Percentiles rank a stretch among this genome's conserved stretches.
These are phyloP conservation scores for Suillus americanus DNA, from an alignment of 768 basidiomycete genomes.

Conservation along the genomic window DNA sequence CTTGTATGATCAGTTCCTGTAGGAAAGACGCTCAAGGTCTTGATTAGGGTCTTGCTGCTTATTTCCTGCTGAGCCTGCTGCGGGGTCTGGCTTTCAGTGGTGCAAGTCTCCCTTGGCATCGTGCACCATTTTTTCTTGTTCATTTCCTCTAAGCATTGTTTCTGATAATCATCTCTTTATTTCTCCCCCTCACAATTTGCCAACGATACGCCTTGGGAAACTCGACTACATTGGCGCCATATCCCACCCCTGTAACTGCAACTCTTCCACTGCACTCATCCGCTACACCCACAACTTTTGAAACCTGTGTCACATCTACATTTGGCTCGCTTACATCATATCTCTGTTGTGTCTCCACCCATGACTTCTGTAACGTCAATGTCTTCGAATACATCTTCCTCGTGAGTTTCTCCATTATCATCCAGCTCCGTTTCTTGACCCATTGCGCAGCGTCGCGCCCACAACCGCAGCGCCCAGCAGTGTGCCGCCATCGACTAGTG, in stretches of 20 bases:
- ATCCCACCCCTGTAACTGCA: constrained; percentile 11
- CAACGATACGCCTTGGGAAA: constrained; percentile 8
- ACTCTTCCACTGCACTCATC: constrained; percentile 24
- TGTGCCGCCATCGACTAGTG: constrained; percentile 12
- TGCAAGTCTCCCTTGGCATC: constrained; percentile 5
- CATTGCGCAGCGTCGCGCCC: constrained; percentile 14
- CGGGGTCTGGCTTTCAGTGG: background rate
- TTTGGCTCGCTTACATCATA: constrained; percentile 3
- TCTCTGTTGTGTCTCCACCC: background rate
- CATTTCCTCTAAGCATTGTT: constrained; percentile 6
- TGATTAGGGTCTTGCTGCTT: background rate
- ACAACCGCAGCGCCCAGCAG: constrained; percentile 18
- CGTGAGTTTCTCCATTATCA: constrained; percentile 19
- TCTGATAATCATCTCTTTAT: constrained; percentile 9
- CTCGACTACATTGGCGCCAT: constrained; percentile 7
- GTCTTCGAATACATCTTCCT: constrained; percentile 14
- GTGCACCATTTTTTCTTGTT: constrained; percentile 6
- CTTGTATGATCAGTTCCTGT: background rate
- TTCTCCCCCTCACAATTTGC: constrained; percentile 2
- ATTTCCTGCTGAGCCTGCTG: background rate
- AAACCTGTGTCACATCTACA: constrained; percentile 16
- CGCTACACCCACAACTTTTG: constrained; percentile 15
- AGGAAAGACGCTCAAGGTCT: background rate
- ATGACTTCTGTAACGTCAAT: constrained; percentile 12
- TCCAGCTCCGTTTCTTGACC: constrained; percentile 11